Evolutionary conservation across 345 rosid genomes (phyloP).

Genomic region (Chamaenerion angustifolium): DNA sequence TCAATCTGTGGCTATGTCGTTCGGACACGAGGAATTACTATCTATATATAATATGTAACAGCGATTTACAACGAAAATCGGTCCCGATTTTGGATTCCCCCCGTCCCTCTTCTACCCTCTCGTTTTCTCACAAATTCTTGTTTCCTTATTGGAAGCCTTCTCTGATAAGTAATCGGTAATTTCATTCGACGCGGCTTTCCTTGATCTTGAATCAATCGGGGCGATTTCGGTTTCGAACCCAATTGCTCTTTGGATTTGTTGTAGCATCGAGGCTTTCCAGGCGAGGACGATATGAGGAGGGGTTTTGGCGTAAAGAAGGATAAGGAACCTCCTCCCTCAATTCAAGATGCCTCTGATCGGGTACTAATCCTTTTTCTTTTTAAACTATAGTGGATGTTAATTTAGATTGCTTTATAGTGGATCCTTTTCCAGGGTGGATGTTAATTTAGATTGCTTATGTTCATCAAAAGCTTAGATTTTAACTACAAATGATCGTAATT

Average conservation of each 20-base stretch:
- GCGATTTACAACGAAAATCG: too few species aligned
- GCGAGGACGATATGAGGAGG: constrained; percentile 47
- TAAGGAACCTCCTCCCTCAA: too few species aligned
- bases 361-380: constrained; percentile 12
- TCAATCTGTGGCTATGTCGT: too few species aligned
- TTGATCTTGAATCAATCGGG: neutral
- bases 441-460: too few species aligned
- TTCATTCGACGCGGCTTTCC: neutral
- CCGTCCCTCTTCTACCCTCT: neutral
- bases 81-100: too few species aligned
- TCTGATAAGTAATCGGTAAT: neutral
- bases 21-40: too few species aligned
- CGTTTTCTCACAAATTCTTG: neutral
- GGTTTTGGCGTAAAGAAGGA: constrained; percentile 80
- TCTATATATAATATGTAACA: too few species aligned
- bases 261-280: neutral
- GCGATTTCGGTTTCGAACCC: neutral
- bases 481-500: too few species aligned
- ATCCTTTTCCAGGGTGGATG: too few species aligned
- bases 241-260: neutral
- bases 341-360: constrained; percentile 87
- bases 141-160: neutral
- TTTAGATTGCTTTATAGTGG: too few species aligned
- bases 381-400: too few species aligned
- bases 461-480: too few species aligned